Base-by-base conservation (phyloP, 176 grass and related monocot genomes). In the Aechmea fasciata region DNA sequence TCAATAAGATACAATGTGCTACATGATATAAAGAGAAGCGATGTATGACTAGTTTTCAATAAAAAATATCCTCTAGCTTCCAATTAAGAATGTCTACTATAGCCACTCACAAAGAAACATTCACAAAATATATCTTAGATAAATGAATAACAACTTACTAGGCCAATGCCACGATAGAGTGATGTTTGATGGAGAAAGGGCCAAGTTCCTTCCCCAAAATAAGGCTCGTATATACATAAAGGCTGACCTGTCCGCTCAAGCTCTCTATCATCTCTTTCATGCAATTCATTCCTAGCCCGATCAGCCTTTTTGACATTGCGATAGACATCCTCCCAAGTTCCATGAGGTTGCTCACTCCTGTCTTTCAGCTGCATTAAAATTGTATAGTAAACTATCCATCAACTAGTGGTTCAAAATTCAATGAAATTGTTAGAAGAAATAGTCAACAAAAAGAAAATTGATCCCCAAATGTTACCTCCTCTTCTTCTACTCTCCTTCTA, bases 291-390 rank as follows among this genome's bases (percentile, higher is more conserved):
- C 68, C 76, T 99, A 63, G 72, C 66, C 64, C 90, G 80, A 23
- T 99, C 95, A 69, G 86, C 90, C 69, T 68, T 94, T 83, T 94
- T 99, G 52, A 85, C 84, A 77, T 94, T 90, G 78, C 87, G 83
- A 79, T 99, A 94, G 47, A 99, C 90, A 74, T 94, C 95, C 78
- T 99, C 95, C 95, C 95, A 99, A 69, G 82, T 90, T 82, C 87
- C 90, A 88, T 94, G 87, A 57, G 73, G 80, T 23, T 83, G 82
- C 14, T 90, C 95, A 85, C 64, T 90, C 70, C 90, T 94, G 72
- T 94, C 87, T 72, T 88, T 99, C 73, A 88, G 82, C 95, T 99
- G 80, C 80, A 86, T 78, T 76, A 26, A 65, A 23, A 29, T 61
- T 69, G 33, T 50, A 61, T 11, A 62, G 41, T 20, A 48, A 17